phyloP scores from a whole-genome alignment of 2,329 filamentous ascomycete species.

The Fusarium anthophilum region DNA sequence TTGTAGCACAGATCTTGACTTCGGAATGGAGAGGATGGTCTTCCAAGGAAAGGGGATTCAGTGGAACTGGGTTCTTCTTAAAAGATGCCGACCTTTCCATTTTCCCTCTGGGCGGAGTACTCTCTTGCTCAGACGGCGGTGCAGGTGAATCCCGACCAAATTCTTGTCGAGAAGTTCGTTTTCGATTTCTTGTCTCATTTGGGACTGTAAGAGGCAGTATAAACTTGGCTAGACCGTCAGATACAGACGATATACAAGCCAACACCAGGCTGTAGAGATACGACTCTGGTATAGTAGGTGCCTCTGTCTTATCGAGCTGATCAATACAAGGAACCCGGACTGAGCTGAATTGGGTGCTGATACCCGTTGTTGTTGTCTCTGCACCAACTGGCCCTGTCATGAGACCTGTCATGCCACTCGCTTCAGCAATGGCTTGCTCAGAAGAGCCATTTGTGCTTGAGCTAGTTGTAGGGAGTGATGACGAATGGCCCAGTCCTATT shows the following conservation, averaged over 20 bases:
- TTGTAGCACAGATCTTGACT: constrained; percentile 79
- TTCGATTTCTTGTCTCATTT: constrained; percentile 67
- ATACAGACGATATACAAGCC: constrained; percentile 88
- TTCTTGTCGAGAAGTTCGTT: constrained; percentile 57
- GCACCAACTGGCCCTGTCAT: constrained; percentile 77
- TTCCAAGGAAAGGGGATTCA: constrained; percentile 83
- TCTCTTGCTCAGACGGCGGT: constrained; percentile 49
- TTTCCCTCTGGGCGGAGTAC: constrained; percentile 45
- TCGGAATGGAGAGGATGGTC: constrained; percentile 76
- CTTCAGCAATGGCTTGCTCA: constrained; percentile 90
- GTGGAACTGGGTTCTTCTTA: constrained; percentile 78
- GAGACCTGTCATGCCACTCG: constrained; percentile 86
- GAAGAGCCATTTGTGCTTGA: constrained; percentile 65
- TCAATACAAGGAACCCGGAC: constrained; percentile 90
- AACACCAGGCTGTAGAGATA: constrained; percentile 92
- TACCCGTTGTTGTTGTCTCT: constrained; percentile 75
- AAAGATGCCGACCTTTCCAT: constrained; percentile 72
- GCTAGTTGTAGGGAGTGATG: constrained; percentile 77
- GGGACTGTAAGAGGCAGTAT: constrained; percentile 91
- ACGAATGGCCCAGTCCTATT: constrained; percentile 90
- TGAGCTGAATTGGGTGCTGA: constrained; percentile 91
- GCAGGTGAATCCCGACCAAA: constrained; percentile 55
- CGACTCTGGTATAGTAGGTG: constrained; percentile 85
- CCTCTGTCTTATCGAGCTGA: constrained; percentile 90
- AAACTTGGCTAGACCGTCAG: constrained; percentile 92